Percentiles rank a stretch among this genome's conserved stretches.
Evolutionary conservation across 371 early-diverging fungal genomes (phyloP).

Genomic region (Fennellomyces sp.): DNA sequence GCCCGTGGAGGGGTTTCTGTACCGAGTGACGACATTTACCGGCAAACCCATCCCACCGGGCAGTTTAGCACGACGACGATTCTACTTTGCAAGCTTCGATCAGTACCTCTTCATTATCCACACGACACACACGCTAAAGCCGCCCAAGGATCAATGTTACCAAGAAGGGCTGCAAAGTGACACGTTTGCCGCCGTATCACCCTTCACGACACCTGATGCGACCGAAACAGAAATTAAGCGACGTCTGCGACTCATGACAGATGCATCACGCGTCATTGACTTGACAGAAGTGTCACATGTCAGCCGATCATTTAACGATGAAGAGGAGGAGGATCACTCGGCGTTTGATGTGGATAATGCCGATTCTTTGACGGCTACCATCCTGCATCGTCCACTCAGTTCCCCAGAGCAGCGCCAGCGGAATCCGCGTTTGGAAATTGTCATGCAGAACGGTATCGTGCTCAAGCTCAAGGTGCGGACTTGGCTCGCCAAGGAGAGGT

Average conservation of each 20-base stretch:
- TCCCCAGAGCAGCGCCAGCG: neutral
- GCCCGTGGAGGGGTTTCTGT: slow-evolving; percentile 58
- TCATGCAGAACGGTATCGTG: slow-evolving; percentile 43
- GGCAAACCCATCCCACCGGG: slow-evolving; percentile 34
- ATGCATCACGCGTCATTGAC: slow-evolving; percentile 56
- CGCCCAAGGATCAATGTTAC: slow-evolving; percentile 17
- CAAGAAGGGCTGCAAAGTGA: neutral
- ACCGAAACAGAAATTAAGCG: slow-evolving; percentile 36
- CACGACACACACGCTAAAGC: slow-evolving; percentile 12
- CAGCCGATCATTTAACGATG: slow-evolving; percentile 20
- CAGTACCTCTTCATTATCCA: slow-evolving; percentile 49
- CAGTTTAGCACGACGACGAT: slow-evolving; percentile 17
- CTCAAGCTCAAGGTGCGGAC: slow-evolving; percentile 40
- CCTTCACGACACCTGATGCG: slow-evolving; percentile 1
- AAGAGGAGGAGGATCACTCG: neutral
- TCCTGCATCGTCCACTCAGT: neutral
- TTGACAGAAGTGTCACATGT: slow-evolving; percentile 50
- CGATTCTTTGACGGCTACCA: neutral
- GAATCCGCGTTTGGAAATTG: slow-evolving; percentile 32
- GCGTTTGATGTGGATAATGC: neutral
- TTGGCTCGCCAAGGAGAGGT: too few relatives aligned
- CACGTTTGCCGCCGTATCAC: slow-evolving; percentile 14
- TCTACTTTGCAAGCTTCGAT: slow-evolving; percentile 60
- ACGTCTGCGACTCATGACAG: slow-evolving; percentile 45
- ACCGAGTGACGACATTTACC: slow-evolving; percentile 41